Evolutionary conservation across 75 land plant species (phyloP).

Genomic region (Gnetum montanum): DNA sequence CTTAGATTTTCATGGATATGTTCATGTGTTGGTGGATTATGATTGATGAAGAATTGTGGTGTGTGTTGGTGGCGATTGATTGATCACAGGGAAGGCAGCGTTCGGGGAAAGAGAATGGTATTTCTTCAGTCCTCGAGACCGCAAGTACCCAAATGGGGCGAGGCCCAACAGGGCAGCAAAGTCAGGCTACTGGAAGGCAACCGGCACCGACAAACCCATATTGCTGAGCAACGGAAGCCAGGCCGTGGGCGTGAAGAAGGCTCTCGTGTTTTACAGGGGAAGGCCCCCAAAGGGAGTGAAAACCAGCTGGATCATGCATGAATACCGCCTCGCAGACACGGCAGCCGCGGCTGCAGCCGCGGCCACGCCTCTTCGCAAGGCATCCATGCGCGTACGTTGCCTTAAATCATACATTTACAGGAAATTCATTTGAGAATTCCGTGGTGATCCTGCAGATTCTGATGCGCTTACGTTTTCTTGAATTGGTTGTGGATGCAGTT

Average conservation of each 20-base stretch:
- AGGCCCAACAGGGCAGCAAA: slow-evolving; percentile 27
- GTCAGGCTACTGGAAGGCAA: slow-evolving; percentile 36
- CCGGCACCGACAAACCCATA: slow-evolving; percentile 33
- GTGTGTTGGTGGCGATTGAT: too few species aligned
- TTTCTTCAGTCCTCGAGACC: slow-evolving; percentile 30
- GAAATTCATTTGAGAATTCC: neutral
- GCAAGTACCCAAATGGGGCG: slow-evolving; percentile 33
- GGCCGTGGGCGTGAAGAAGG: slow-evolving; percentile 25
- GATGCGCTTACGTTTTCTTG: neutral
- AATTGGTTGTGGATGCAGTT: slow-evolving; percentile 9
- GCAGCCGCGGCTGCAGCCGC: slow-evolving; percentile 7
- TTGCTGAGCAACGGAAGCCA: neutral
- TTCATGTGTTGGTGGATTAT: too few species aligned
- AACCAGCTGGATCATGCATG: slow-evolving; percentile 40
- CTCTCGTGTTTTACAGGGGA: slow-evolving; percentile 33
- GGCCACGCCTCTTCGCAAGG: slow-evolving; percentile 6
- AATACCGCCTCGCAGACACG: slow-evolving; percentile 20
- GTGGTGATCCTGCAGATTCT: neutral
- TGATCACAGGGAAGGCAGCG: slow-evolving; percentile 19
- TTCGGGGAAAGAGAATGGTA: slow-evolving; percentile 31
- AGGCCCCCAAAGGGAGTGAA: slow-evolving; percentile 27
- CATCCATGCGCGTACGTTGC: slow-evolving; percentile 19
- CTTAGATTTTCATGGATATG: too few species aligned
- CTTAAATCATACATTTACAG: neutral
- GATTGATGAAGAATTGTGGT: too few species aligned